Evolutionary conservation across 495 filamentous ascomycete genomes (phyloP).

Genomic region (Penicillium angulare): DNA sequence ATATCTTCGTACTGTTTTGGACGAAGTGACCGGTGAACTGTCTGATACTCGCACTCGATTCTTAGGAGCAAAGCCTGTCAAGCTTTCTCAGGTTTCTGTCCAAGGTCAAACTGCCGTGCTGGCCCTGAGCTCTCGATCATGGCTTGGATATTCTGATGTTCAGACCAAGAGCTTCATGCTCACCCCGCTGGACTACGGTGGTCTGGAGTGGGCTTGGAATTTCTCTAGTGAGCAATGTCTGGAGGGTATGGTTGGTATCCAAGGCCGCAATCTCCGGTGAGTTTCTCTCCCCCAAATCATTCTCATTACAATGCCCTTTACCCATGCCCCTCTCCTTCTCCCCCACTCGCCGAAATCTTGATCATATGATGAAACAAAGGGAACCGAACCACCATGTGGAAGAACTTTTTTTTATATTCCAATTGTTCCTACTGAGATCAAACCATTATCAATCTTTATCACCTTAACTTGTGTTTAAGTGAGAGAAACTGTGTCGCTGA

Average conservation of each 20-base stretch:
- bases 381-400: conserved; percentile 54
- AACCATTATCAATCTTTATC: not conserved
- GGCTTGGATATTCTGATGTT: conserved; percentile 87
- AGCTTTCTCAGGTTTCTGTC: conserved; percentile 81
- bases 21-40: conserved; percentile 91
- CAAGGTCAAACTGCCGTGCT: conserved; percentile 84
- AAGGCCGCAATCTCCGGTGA: conserved; percentile 84
- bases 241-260: conserved; percentile 95
- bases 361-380: conserved; percentile 67
- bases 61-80: conserved; percentile 82
- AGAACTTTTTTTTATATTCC: conserved; percentile 45
- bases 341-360: conserved; percentile 5
- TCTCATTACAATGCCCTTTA: not conserved
- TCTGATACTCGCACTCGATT: conserved; percentile 94
- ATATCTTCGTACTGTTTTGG: conserved; percentile 89
- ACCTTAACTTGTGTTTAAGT: not conserved
- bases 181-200: conserved; percentile 82
- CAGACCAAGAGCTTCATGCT: conserved; percentile 84
- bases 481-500: conserved; percentile 26
- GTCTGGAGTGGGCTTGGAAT: conserved; percentile 92
- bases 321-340: conserved; percentile 4
- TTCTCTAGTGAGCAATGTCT: conserved; percentile 91
- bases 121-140: conserved; percentile 85
- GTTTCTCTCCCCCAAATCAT: conserved; percentile 36
- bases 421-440: conserved; percentile 75